A percentile compares a stretch with the other conserved stretches of the same genome.
phyloP scores from a whole-genome alignment of 1,284 basidiomycete species.

The Xerocomus amazonicus region DNA sequence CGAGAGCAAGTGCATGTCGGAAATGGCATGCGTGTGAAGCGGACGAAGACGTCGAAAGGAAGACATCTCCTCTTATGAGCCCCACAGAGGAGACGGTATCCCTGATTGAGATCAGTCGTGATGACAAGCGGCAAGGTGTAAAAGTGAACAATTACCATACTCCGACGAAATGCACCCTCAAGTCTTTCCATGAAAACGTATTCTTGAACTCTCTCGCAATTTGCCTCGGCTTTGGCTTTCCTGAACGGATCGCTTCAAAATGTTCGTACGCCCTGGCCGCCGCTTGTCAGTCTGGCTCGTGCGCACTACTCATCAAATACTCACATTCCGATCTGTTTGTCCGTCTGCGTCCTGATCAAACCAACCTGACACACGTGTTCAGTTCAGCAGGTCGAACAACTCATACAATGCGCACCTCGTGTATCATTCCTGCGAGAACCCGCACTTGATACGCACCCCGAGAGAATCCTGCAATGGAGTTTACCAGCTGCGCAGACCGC shows the following conservation, averaged over 20 bases:
- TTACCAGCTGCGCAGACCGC: background rate
- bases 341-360: slow-evolving; percentile 21
- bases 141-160: slow-evolving; percentile 32
- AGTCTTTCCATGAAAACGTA: slow-evolving; percentile 34
- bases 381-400: background rate
- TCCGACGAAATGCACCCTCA: slow-evolving; percentile 40
- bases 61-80: slow-evolving; percentile 20
- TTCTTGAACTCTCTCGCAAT: slow-evolving; percentile 33
- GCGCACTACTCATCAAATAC: background rate
- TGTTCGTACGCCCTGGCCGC: slow-evolving; percentile 37
- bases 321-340: slow-evolving; percentile 27
- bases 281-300: background rate
- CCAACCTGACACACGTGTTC: slow-evolving; percentile 17
- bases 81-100: slow-evolving; percentile 43
- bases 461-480: slow-evolving; percentile 37
- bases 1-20: slow-evolving; percentile 41
- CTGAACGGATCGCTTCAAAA: slow-evolving; percentile 25
- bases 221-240: slow-evolving; percentile 15
- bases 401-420: slow-evolving; percentile 26
- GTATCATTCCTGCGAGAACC: slow-evolving; percentile 41
- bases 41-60: slow-evolving; percentile 25
- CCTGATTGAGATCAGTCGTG: slow-evolving; percentile 25
- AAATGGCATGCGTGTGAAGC: slow-evolving; percentile 34
- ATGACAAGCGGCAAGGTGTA: background rate
- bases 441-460: slow-evolving; percentile 46